Percentiles rank a stretch among this genome's conserved stretches.
phyloP scores from a whole-genome alignment of 345 rosid species.

The Lepidium aucheri region DNA sequence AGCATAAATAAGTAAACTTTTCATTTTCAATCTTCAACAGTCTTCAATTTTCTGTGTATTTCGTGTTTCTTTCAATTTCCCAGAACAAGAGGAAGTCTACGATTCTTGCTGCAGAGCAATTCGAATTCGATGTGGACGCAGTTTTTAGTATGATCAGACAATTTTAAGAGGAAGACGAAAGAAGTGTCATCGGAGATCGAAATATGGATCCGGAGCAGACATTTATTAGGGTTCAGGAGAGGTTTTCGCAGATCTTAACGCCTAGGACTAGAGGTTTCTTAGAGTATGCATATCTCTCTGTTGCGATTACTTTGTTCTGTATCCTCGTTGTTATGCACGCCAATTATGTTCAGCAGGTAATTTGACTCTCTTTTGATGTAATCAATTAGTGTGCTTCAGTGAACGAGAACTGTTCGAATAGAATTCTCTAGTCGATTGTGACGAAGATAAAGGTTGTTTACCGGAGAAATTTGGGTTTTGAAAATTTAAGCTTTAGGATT shows the following conservation, averaged over 20 bases:
- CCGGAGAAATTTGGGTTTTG: background rate
- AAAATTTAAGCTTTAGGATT: background rate
- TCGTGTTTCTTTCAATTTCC: background rate
- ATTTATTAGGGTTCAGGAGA: conserved; percentile 87
- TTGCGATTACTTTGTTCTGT: conserved; percentile 78
- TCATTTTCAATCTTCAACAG: background rate
- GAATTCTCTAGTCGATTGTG: background rate
- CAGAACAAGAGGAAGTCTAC: background rate
- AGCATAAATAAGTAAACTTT: no score
- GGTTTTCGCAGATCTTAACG: conserved; percentile 85
- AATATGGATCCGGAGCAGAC: conserved; percentile 98
- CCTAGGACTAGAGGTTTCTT: conserved; percentile 65
- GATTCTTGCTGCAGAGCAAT: background rate
- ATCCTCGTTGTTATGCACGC: conserved; percentile 99
- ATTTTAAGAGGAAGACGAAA: background rate
- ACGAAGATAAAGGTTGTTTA: background rate
- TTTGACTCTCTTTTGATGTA: background rate
- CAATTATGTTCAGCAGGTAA: conserved; percentile 94
- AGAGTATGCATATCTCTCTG: conserved; percentile 71
- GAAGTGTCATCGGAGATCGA: background rate
- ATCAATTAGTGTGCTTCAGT: background rate
- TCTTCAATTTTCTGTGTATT: background rate
- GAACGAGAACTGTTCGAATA: background rate
- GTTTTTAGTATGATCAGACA: background rate
- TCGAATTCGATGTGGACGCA: conserved; percentile 9